Evolutionary conservation across 495 filamentous ascomycete species (phyloP).

Genomic region (Penicillium tannophilum): DNA sequence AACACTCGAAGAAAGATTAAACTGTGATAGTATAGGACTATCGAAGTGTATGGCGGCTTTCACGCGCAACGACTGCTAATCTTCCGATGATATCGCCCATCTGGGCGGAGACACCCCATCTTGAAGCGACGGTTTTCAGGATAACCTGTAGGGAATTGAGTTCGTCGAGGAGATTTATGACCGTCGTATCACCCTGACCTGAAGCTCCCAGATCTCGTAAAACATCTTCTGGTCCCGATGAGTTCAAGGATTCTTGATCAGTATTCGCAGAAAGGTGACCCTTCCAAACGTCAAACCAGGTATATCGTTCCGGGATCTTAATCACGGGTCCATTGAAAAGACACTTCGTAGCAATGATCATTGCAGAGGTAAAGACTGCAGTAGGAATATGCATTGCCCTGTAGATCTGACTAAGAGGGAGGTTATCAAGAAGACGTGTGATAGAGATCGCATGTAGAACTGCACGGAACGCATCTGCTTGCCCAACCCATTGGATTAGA

Average conservation of each 20-base stretch:
- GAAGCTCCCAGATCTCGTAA: background rate
- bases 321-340: slow-evolving; percentile 6
- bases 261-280: background rate
- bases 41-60: background rate
- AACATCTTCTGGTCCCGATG: background rate
- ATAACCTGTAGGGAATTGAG: slow-evolving; percentile 16
- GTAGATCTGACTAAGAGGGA: slow-evolving; percentile 17
- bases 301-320: slow-evolving; percentile 7
- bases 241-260: background rate
- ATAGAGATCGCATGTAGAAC: slow-evolving; percentile 16
- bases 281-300: slow-evolving; percentile 8
- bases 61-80: slow-evolving; percentile 1
- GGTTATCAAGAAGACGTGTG: slow-evolving; percentile 13
- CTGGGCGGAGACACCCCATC: slow-evolving; percentile 17
- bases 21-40: background rate
- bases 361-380: slow-evolving; percentile 20
- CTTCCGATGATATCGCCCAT: slow-evolving; percentile 15
- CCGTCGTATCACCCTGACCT: background rate
- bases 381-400: slow-evolving; percentile 17
- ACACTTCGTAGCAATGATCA: slow-evolving; percentile 15
- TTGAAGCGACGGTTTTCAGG: slow-evolving; percentile 15
- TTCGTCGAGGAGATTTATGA: slow-evolving; percentile 12
- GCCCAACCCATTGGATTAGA: slow-evolving; percentile 2
- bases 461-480: slow-evolving; percentile 11
- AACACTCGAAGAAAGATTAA: background rate